phyloP scores from a whole-genome alignment of 495 filamentous ascomycete species.

The Aspergillus cavernicola region DNA sequence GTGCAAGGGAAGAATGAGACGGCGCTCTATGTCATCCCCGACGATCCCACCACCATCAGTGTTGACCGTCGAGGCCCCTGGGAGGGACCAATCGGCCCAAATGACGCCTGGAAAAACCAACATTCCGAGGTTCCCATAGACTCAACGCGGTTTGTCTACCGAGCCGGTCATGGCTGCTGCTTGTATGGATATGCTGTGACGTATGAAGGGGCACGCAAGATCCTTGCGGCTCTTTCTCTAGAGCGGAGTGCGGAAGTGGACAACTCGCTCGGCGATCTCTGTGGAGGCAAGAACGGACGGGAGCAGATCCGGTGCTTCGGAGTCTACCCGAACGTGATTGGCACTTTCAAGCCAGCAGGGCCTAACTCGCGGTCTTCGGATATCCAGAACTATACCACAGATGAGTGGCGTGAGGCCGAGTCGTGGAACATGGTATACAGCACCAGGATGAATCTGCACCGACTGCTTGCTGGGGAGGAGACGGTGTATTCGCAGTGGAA shows the following conservation, averaged over 20 bases:
- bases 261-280: slow-evolving; percentile 26
- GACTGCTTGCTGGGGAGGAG: slow-evolving; percentile 20
- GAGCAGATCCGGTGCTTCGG: slow-evolving; percentile 26
- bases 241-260: slow-evolving; percentile 26
- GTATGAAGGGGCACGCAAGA: slow-evolving; percentile 47
- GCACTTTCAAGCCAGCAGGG: slow-evolving; percentile 23
- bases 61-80: slow-evolving; percentile 15
- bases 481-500: slow-evolving; percentile 25
- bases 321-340: slow-evolving; percentile 27
- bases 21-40: slow-evolving; percentile 27
- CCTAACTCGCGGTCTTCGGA: slow-evolving; percentile 22
- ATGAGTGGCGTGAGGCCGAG: slow-evolving; percentile 16
- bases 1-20: slow-evolving; percentile 21
- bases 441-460: slow-evolving; percentile 26
- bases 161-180: slow-evolving; percentile 25
- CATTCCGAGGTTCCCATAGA: slow-evolving; percentile 22
- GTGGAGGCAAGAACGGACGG: slow-evolving; percentile 18
- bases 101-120: slow-evolving; percentile 18
- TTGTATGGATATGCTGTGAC: slow-evolving; percentile 50
- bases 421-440: slow-evolving; percentile 29
- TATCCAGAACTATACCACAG: slow-evolving; percentile 15
- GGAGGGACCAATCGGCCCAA: slow-evolving; percentile 20
- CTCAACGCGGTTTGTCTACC: slow-evolving; percentile 31
- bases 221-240: slow-evolving; percentile 37
- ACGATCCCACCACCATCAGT: slow-evolving; percentile 27